These are phyloP conservation scores for Blakeslea trispora DNA, from an alignment of 371 early-diverging fungal genomes.

Conservation along the genomic window DNA sequence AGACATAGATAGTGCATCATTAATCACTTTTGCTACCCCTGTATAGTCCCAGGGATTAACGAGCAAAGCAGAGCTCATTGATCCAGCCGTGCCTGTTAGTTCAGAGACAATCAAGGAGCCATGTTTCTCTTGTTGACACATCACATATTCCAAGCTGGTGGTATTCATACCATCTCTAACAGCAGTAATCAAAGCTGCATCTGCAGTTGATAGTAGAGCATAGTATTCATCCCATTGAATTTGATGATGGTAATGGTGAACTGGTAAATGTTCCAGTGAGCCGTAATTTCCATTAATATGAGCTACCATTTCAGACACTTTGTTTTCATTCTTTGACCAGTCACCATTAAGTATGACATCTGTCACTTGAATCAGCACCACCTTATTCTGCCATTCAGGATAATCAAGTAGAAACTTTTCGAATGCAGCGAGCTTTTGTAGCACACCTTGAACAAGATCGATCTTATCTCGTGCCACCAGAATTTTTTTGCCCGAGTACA, in stretches of 20 bases:
- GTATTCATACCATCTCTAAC: slow-evolving; percentile 99
- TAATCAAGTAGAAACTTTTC: slow-evolving; percentile 88
- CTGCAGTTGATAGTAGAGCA: slow-evolving; percentile 92
- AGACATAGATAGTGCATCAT: slow-evolving; percentile 86
- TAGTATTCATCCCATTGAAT: slow-evolving; percentile 94
- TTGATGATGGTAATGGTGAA: slow-evolving; percentile 95
- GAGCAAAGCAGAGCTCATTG: slow-evolving; percentile 85
- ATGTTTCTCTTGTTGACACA: slow-evolving; percentile 92
- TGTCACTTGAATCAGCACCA: slow-evolving; percentile 88
- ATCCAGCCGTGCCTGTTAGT: slow-evolving; percentile 96
- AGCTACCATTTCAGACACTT: slow-evolving; percentile 87
- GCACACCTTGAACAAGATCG: slow-evolving; percentile 98
- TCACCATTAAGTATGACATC: slow-evolving; percentile 48
- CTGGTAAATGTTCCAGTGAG: slow-evolving; percentile 90
- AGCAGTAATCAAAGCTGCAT: slow-evolving; percentile 94
- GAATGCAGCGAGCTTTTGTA: slow-evolving; percentile 95
- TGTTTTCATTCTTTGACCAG: slow-evolving; percentile 72
- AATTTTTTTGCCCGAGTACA: slow-evolving; percentile 93
- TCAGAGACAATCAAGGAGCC: slow-evolving; percentile 95
- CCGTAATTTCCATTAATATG: slow-evolving; percentile 96
- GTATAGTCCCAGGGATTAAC: slow-evolving; percentile 98
- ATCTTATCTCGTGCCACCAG: slow-evolving; percentile 98
- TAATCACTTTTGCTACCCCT: slow-evolving; percentile 92
- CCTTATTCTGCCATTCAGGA: slow-evolving; percentile 87
- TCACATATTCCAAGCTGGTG: slow-evolving; percentile 96